Conservation (phyloP, 345 rosid species). For the Turnera subulata region DNA sequence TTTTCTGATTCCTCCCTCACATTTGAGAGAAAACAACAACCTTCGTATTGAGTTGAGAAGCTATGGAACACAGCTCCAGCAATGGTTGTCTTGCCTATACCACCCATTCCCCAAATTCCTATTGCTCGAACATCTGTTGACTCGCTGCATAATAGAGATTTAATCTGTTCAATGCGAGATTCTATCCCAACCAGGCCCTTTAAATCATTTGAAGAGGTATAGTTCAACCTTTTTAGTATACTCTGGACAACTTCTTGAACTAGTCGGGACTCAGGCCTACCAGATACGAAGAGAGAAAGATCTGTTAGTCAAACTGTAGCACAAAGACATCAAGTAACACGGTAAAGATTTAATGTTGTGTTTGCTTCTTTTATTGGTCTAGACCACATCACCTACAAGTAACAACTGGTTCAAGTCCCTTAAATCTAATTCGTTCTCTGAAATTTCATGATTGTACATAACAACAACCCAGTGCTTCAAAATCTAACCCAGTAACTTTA, state of each 20-base stretch:
- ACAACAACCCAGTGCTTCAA: too few relatives aligned
- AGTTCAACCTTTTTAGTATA: conserved; percentile 5
- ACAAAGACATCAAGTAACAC: neutral
- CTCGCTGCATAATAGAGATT: neutral
- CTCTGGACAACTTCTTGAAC: neutral
- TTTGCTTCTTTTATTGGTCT: too few relatives aligned
- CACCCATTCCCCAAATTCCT: conserved; percentile 23
- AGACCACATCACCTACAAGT: too few relatives aligned
- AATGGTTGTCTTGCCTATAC: too few relatives aligned
- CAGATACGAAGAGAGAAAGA: neutral
- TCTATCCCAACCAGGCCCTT: conserved; percentile 14
- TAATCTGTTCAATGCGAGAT: conserved; percentile 5
- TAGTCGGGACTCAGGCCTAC: conserved; percentile 16
- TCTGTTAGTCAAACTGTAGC: neutral
- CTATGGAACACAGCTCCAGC: conserved; percentile 4
- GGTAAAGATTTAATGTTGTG: neutral
- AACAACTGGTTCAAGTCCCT: too few relatives aligned
- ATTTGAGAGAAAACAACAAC: conserved; percentile 10
- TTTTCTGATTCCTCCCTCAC: conserved; percentile 7
- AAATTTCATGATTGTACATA: too few relatives aligned
- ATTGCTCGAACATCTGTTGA: neutral
- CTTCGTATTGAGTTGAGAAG: conserved; percentile 4
- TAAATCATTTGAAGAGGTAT: neutral
- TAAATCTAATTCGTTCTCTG: too few relatives aligned
- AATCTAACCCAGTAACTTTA: too few relatives aligned